Conservation (phyloP, 2,329 filamentous ascomycete species). For the Cytospora chrysosperma region DNA sequence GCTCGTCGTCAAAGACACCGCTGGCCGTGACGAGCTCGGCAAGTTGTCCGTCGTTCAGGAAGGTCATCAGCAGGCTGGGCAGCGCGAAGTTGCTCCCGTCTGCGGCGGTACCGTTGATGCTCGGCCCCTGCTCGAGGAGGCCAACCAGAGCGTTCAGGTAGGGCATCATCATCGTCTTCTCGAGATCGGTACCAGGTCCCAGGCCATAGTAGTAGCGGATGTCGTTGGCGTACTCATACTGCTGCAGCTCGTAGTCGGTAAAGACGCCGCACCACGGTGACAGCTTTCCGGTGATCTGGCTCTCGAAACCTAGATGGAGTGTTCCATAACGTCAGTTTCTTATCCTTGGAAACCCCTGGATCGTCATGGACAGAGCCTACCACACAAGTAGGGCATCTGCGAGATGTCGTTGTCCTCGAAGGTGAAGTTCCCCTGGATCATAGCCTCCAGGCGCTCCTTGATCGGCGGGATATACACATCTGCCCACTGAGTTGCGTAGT, state of each 20-base stretch:
- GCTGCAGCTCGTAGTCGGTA: slow-evolving; percentile 58
- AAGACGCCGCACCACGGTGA: slow-evolving; percentile 65
- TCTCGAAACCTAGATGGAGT: slow-evolving; percentile 51
- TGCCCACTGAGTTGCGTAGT: slow-evolving; percentile 47
- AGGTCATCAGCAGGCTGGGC: slow-evolving; percentile 58
- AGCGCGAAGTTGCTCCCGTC: slow-evolving; percentile 49
- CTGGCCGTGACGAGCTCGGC: slow-evolving; percentile 58
- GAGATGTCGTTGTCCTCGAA: slow-evolving; percentile 53
- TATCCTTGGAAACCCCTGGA: too few relatives aligned
- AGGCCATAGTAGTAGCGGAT: slow-evolving; percentile 67
- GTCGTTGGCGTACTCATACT: slow-evolving; percentile 68
- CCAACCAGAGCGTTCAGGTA: slow-evolving; percentile 54
- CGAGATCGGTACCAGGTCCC: slow-evolving; percentile 55
- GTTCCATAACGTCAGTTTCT: background rate
- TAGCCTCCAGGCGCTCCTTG: slow-evolving; percentile 50
- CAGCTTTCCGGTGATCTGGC: slow-evolving; percentile 60
- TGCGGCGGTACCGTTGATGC: slow-evolving; percentile 44
- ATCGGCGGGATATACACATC: slow-evolving; percentile 53
- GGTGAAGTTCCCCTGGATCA: slow-evolving; percentile 54
- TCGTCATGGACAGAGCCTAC: slow-evolving; percentile 28
- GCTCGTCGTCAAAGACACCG: slow-evolving; percentile 60
- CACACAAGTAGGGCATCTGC: slow-evolving; percentile 67
- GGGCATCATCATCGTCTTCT: slow-evolving; percentile 60
- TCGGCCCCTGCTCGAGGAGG: slow-evolving; percentile 53
- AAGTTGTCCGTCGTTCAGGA: slow-evolving; percentile 66